Base-by-base conservation (phyloP, 805 yeast genomes). In the Candida pini region DNA sequence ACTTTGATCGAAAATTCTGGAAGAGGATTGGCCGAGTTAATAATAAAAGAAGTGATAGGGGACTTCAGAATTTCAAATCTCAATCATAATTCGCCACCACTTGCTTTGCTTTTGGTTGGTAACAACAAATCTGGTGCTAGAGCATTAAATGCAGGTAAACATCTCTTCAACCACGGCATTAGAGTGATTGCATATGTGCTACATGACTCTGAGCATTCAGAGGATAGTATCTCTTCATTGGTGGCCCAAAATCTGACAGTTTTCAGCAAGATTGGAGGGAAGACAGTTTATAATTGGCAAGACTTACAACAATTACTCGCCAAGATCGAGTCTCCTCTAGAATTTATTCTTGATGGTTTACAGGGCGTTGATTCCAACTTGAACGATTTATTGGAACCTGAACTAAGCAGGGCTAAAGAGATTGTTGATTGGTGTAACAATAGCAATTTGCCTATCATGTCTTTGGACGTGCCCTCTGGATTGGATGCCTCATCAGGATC, bases 381-480 rank as follows among this genome's bases (percentile, higher is more conserved):
- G 33, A 69, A 70, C 21, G 92, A 83, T 53, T 56, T 80, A 26
- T 64, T 60, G 33, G 68, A 60, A 12, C 56, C 56, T 30, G 79
- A 73, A 33, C 44, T 67, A 15, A 48, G 58, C 17, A 47, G 49
- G 16, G 65, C 73, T 8, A 51, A 54, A 19, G 59, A 64, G 22
- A 56, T 85, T 14, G 71, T 85, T 18, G 56, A 60, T 4, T 88
- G 96, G 95, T 72, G 81, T 38, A 83, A 84, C 45, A 55, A 54
- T 21, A 63, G 66, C 6, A 52, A 54, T 10, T 57, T 69, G 5
- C 68, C 71, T 25, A 62, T 71, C 8, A 49, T 84, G 61, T 82
- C 95, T 0, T 53, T 88, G 18, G 95, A 87, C 51, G 72, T 84
- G 18, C 89, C 95, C 4, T 73, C 88, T 1, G 96, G 96, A 4